Evolutionary conservation across 352 stramenopile genomes (phyloP).

Genomic region (Pythium aphanidermatum): DNA sequence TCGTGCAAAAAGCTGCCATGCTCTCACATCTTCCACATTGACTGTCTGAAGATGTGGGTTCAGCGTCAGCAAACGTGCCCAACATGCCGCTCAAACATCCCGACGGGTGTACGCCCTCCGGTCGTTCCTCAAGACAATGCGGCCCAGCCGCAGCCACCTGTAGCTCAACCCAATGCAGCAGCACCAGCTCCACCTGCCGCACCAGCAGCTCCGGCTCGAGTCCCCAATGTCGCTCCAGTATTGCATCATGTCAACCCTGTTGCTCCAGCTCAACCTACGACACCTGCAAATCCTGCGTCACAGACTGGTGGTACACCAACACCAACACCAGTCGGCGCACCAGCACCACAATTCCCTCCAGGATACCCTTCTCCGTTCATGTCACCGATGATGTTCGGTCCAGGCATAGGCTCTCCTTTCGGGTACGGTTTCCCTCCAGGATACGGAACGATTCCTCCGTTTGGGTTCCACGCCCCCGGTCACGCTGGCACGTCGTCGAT

Average conservation of each 20-base stretch:
- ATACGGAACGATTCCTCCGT: slow-evolving; percentile 49
- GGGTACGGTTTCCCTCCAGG: slow-evolving; percentile 47
- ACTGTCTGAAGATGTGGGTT: slow-evolving; percentile 98
- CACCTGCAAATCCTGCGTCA: no score
- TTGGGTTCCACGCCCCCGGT: slow-evolving; percentile 19
- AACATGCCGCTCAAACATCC: slow-evolving; percentile 95
- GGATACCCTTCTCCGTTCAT: slow-evolving; percentile 47
- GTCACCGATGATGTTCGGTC: slow-evolving; percentile 53
- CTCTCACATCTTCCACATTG: slow-evolving; percentile 96
- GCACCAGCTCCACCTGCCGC: slow-evolving; percentile 14
- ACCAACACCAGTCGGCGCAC: slow-evolving; percentile 1
- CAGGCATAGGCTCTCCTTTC: slow-evolving; percentile 34
- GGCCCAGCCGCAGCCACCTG: slow-evolving; percentile 18
- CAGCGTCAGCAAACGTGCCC: slow-evolving; percentile 98
- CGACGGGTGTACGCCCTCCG: slow-evolving; percentile 44
- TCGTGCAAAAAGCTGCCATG: slow-evolving; percentile 96
- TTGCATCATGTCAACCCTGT: slow-evolving; percentile 6
- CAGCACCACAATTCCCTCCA: slow-evolving; percentile 22
- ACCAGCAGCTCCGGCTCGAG: slow-evolving; percentile 4
- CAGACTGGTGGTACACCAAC: no score
- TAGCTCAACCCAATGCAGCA: slow-evolving; percentile 3
- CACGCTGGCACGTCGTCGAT: slow-evolving; percentile 13
- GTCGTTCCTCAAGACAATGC: slow-evolving; percentile 29
- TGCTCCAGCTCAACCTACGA: not conserved
- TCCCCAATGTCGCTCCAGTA: not conserved